Percentiles rank a stretch among this genome's conserved stretches.
phyloP scores from a whole-genome alignment of 257 asterid genomes.

The Oldenlandia corymbosa region DNA sequence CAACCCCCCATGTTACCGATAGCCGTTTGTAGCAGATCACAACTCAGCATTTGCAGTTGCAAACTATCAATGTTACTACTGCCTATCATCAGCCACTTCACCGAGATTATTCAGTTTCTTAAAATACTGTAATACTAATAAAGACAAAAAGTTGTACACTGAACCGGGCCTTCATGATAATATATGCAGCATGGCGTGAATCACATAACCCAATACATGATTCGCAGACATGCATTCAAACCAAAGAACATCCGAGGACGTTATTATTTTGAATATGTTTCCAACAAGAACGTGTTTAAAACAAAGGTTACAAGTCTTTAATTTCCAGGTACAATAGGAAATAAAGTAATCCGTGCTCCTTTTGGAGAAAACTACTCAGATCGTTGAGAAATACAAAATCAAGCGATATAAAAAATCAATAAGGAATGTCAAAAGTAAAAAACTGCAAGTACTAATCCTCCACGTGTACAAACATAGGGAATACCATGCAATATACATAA shows the following conservation, averaged over 20 bases:
- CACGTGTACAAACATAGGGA: no score
- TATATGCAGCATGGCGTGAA: neutral
- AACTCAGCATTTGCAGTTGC: neutral
- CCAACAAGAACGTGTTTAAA: neutral
- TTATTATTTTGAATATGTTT: neutral
- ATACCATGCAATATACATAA: no score
- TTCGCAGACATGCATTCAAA: neutral
- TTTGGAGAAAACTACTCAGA: neutral
- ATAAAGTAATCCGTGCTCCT: neutral
- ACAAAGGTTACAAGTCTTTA: neutral
- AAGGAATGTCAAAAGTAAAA: neutral
- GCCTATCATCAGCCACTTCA: neutral
- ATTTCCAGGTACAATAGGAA: neutral
- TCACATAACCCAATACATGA: neutral
- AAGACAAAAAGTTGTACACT: neutral
- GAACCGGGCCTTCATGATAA: neutral
- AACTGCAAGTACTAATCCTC: no score
- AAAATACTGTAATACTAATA: neutral
- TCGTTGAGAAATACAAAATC: neutral
- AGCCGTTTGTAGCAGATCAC: neutral
- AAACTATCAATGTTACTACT: neutral
- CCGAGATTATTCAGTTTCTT: neutral
- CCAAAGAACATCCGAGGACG: neutral
- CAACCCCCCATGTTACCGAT: no score
- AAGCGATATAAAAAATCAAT: neutral